Evolutionary conservation across 768 basidiomycete species (phyloP), one percentile per base, ranked within the genome.

Genomic region (Dioszegia aurantiaca): DNA sequence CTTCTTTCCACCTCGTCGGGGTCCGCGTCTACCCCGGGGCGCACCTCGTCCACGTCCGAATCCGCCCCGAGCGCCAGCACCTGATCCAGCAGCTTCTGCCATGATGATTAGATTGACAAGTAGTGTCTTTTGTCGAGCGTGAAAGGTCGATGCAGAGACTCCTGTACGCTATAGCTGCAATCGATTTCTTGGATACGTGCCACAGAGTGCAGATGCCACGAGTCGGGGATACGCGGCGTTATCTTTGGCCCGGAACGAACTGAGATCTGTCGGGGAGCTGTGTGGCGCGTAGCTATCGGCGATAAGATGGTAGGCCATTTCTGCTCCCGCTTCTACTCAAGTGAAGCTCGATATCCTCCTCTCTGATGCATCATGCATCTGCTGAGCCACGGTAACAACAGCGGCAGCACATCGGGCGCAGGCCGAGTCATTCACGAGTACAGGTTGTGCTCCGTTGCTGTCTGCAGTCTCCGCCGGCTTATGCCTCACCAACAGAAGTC

Each of bases 1-100:
- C 83, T 95, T 97, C 83, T 91, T 90, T 59, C 89, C 90, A 58
- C 94, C 95, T 69, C 94, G 88, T 70, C 95, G 87, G 68, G 90
- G 88, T 48, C 93, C 84, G 63, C 86, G 80, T 71, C 87, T 82
- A 40, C 85, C 85, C 56, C 77, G 60, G 55, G 90, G 73, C 63
- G 69, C 69, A 60, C 77, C 78, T 58, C 75, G 85, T 56, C 90
- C 88, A 68, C 90, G 85, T 63, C 90, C 89, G 63, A 90, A 85
- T 64, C 89, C 90, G 76, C 93, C 92, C 71, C 93, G 88, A 78
- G 89, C 89, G 77, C 90, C 87, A 78, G 89, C 89, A 77, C 90
- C 87, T 78, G 85, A 87, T 67, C 75, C 74, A 67, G 74, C 74
- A 53, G 51, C 51, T 53, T 53, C 51, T 11, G 51, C 51, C 51